phyloP scores from a whole-genome alignment of 495 filamentous ascomycete species.

The Pyrenula massariospora region DNA sequence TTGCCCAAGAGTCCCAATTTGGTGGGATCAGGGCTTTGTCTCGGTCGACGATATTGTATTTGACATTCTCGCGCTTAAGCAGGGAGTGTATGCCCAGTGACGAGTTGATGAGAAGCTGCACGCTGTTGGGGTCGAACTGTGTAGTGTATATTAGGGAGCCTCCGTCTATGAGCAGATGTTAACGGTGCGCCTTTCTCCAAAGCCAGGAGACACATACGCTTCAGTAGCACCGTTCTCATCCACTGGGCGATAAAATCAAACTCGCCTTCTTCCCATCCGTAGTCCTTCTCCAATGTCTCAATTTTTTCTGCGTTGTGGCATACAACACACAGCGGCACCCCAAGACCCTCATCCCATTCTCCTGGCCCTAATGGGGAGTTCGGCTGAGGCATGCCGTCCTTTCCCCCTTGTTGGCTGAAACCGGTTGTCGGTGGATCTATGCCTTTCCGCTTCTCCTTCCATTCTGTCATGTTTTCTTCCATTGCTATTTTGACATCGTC shows the following conservation, averaged over 20 bases:
- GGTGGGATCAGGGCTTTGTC: conserved; percentile 90
- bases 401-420: conserved; percentile 11
- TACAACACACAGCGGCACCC: conserved; percentile 81
- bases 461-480: conserved; percentile 67
- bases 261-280: conserved; percentile 85
- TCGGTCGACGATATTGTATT: conserved; percentile 90
- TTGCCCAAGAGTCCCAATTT: conserved; percentile 98
- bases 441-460: conserved; percentile 38
- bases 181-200: neutral
- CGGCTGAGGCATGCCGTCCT: conserved; percentile 39
- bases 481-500: conserved; percentile 66
- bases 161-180: conserved; percentile 56
- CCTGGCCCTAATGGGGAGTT: conserved; percentile 69
- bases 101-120: conserved; percentile 77
- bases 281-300: conserved; percentile 72
- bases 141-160: conserved; percentile 86
- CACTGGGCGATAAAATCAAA: conserved; percentile 89
- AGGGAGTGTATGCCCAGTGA: conserved; percentile 84
- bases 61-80: conserved; percentile 68
- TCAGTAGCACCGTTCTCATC: conserved; percentile 71
- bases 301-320: conserved; percentile 91
- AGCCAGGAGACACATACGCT: conserved; percentile 48
- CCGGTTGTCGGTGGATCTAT: conserved; percentile 21
- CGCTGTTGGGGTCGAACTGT: conserved; percentile 62
- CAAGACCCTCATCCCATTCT: conserved; percentile 88